Evolutionary conservation across 495 filamentous ascomycete species (phyloP), one percentile per base, ranked within the genome.

Genomic region (Patellaria atrata): DNA sequence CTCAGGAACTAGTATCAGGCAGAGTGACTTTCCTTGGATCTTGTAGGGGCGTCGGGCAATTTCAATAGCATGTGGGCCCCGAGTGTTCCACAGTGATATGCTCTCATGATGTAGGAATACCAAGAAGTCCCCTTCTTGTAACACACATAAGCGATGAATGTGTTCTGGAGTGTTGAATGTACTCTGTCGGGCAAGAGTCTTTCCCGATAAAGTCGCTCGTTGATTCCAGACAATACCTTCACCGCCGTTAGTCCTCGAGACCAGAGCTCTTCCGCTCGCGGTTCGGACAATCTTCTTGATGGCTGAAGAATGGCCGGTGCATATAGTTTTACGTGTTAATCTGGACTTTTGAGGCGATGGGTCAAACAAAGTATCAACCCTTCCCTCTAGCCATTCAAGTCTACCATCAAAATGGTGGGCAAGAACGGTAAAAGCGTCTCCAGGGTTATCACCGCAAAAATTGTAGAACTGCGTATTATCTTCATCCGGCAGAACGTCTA

Each of bases 171-270:
- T 73, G 9, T 65, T 63, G n/a, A 94, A 66, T 4, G 70, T 61
- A 44, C 77, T 86, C 47, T 82, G 73, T 5, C 75, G 71, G 8
- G 66, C 51, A 9, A 94, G 59, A 15, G 60, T 65, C 13, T 70
- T 68, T 13, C 59, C 61, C 20, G 43, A 57, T 52, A 41, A 55
- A 36, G 38, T 56, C 45, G 26, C 43, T 44, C 50, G 58, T 57
- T 93, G 83, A 31, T 65, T 73, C 87, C 87, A 96, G 12, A 94
- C 70, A 41, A 85, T 71, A 17, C 77, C 74, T 55, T 91, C 76
- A 44, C 82, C 77, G 16, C 79, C 62, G 36, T 75, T 65, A 0
- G 87, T 91, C 19, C 83, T 65, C 6, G 87, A 92, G 19, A 91
- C 67, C 19, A 93, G 63, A 9, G 80, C 79, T 40, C 75, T 64